Percentiles rank a stretch among this genome's conserved stretches.
These are phyloP conservation scores for Pseudogymnoascus sp. DNA, from an alignment of 2,329 filamentous ascomycete genomes.

Conservation along the genomic window DNA sequence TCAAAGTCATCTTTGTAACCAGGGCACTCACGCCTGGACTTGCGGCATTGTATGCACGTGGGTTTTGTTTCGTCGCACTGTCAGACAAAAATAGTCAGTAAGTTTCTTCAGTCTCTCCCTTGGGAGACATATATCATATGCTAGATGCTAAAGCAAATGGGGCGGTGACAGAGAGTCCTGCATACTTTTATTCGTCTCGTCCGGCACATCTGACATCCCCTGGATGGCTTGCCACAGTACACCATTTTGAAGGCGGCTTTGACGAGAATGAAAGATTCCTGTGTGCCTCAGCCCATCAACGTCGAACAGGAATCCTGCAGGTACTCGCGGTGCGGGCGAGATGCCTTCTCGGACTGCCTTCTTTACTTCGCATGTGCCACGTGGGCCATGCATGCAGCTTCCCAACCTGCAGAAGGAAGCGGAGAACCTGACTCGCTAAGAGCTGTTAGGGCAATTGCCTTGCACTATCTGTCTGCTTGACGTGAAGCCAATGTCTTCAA, in stretches of 20 bases:
- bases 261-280: not conserved
- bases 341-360: not conserved
- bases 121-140: not conserved
- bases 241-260: constrained; percentile 42
- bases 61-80: constrained; percentile 64
- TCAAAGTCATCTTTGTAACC: constrained; percentile 68
- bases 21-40: constrained; percentile 56
- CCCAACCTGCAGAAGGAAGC: not conserved
- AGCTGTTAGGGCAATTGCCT: not conserved
- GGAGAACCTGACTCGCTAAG: not conserved
- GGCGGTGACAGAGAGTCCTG: not conserved
- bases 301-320: not conserved
- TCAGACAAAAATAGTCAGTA: not conserved
- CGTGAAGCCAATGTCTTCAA: not conserved
- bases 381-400: constrained; percentile 1
- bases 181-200: constrained; percentile 66
- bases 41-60: constrained; percentile 57
- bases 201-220: constrained; percentile 68
- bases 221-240: constrained; percentile 58
- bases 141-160: not conserved
- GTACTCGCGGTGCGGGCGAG: not conserved
- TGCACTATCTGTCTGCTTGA: not conserved
- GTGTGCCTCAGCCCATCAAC: not conserved
- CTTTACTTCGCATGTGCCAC: constrained; percentile 6
- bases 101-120: not conserved